A percentile compares a stretch with the other conserved stretches of the same genome.
These are phyloP conservation scores for Eucalyptus sideroxylon DNA, from an alignment of 345 rosid species.

Conservation along the genomic window DNA sequence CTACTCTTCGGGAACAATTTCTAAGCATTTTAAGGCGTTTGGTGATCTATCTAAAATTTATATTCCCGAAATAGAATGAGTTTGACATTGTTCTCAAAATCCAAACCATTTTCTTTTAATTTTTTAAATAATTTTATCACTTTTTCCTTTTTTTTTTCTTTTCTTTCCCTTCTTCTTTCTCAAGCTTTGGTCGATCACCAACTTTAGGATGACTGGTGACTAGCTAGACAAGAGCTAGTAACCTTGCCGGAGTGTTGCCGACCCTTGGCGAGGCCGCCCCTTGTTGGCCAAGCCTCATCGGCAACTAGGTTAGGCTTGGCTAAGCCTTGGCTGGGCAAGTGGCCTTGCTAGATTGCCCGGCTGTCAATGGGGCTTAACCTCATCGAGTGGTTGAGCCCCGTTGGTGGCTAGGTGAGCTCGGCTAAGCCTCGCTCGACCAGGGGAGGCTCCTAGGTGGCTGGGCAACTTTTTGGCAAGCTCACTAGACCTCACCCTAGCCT, in stretches of 20 bases:
- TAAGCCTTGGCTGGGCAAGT: rapidly evolving
- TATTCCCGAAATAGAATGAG: rapidly evolving
- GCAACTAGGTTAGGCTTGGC: no score
- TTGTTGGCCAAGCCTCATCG: no score
- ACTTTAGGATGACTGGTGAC: rapidly evolving
- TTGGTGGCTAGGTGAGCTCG: no score
- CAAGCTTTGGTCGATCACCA: rapidly evolving
- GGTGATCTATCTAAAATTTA: rapidly evolving
- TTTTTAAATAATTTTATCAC: no score
- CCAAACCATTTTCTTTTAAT: no score
- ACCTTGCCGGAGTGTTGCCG: rapidly evolving
- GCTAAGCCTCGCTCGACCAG: rapidly evolving
- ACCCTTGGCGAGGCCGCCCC: rapidly evolving
- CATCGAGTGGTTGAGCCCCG: rapidly evolving
- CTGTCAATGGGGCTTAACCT: rapidly evolving
- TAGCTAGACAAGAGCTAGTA: rapidly evolving
- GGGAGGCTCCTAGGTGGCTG: rapidly evolving
- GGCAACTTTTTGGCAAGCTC: rapidly evolving
- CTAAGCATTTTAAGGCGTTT: rapidly evolving
- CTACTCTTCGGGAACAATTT: rapidly evolving
- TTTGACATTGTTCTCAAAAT: rapidly evolving
- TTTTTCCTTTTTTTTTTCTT: no score
- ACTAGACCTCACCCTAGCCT: no score
- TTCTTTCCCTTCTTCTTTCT: no score
- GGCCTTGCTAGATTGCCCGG: rapidly evolving